These are phyloP conservation scores for Pseudogymnoascus sp. DNA, from an alignment of 2,329 filamentous ascomycete genomes.

Conservation along the genomic window DNA sequence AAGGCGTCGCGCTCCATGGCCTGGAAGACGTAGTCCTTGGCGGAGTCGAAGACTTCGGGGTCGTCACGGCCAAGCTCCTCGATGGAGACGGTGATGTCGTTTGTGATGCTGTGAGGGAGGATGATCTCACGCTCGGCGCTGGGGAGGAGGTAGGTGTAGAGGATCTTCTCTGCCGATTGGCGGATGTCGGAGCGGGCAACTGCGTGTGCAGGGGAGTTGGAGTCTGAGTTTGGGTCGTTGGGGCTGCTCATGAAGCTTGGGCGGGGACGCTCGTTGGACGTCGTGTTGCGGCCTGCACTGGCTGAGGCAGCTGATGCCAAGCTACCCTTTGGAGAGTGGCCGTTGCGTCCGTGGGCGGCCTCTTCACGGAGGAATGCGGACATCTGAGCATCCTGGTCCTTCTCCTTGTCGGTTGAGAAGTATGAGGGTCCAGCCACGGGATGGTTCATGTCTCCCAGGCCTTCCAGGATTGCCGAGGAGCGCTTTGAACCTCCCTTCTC, in stretches of 20 bases:
- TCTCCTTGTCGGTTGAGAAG: slow-evolving; percentile 62
- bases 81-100: slow-evolving; percentile 77
- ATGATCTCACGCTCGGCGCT: slow-evolving; percentile 96
- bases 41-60: slow-evolving; percentile 92
- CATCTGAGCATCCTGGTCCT: slow-evolving; percentile 78
- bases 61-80: slow-evolving; percentile 90
- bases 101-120: slow-evolving; percentile 77
- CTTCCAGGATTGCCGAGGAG: slow-evolving; percentile 72
- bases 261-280: slow-evolving; percentile 37
- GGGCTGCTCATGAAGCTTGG: slow-evolving; percentile 54
- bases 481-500: slow-evolving; percentile 75
- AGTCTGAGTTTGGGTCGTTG: slow-evolving; percentile 59
- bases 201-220: slow-evolving; percentile 73
- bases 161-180: slow-evolving; percentile 91
- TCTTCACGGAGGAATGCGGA: slow-evolving; percentile 79
- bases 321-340: slow-evolving; percentile 45
- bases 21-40: slow-evolving; percentile 99
- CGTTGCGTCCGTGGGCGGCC: slow-evolving; percentile 41
- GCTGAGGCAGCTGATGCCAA: slow-evolving; percentile 22
- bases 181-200: slow-evolving; percentile 86
- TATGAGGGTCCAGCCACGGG: slow-evolving; percentile 52
- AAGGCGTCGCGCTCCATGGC: slow-evolving; percentile 99
- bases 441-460: slow-evolving; percentile 57
- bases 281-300: slow-evolving; percentile 36
- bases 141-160: slow-evolving; percentile 94